These are phyloP conservation scores for Ganoderma lucidum DNA, from an alignment of 1,284 basidiomycete genomes.

Conservation along the genomic window DNA sequence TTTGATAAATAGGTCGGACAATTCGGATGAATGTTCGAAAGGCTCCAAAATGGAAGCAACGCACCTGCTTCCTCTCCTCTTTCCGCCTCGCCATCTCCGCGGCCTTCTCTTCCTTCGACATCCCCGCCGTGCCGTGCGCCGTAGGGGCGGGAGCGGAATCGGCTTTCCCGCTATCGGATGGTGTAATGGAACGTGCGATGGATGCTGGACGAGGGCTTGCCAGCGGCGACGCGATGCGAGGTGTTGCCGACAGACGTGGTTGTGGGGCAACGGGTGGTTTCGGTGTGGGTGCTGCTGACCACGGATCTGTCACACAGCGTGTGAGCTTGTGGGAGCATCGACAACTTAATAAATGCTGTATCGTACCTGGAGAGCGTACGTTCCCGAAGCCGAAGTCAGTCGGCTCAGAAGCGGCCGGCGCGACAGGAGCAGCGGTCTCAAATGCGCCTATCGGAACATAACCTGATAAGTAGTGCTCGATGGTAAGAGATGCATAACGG, in stretches of 20 bases:
- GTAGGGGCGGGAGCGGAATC: slow-evolving; percentile 32
- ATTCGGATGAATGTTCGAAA: not conserved
- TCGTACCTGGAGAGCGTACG: slow-evolving; percentile 15
- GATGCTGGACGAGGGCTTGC: slow-evolving; percentile 27
- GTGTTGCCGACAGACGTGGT: slow-evolving; percentile 17
- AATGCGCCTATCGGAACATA: slow-evolving; percentile 70
- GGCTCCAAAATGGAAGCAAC: slow-evolving; percentile 27
- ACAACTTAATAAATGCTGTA: too few species aligned
- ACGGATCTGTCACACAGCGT: slow-evolving; percentile 14
- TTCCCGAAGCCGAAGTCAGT: slow-evolving; percentile 35
- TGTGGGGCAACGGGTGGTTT: slow-evolving; percentile 24
- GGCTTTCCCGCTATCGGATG: slow-evolving; percentile 34
- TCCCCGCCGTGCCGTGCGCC: slow-evolving; percentile 43
- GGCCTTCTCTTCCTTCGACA: slow-evolving; percentile 90
- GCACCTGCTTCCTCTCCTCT: slow-evolving; percentile 86
- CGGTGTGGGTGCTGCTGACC: slow-evolving; percentile 19
- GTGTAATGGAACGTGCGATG: slow-evolving; percentile 35
- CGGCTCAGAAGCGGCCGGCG: slow-evolving; percentile 28
- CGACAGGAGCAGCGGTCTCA: slow-evolving; percentile 64
- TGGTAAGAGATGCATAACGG: not conserved
- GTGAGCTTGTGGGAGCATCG: not conserved
- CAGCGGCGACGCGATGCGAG: slow-evolving; percentile 23
- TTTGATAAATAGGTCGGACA: slow-evolving; percentile 22
- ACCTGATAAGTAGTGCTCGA: not conserved
- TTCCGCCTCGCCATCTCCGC: slow-evolving; percentile 88